Evolutionary conservation across 768 basidiomycete species (phyloP), one percentile per base, ranked within the genome.

Genomic region (Vararia minispora): DNA sequence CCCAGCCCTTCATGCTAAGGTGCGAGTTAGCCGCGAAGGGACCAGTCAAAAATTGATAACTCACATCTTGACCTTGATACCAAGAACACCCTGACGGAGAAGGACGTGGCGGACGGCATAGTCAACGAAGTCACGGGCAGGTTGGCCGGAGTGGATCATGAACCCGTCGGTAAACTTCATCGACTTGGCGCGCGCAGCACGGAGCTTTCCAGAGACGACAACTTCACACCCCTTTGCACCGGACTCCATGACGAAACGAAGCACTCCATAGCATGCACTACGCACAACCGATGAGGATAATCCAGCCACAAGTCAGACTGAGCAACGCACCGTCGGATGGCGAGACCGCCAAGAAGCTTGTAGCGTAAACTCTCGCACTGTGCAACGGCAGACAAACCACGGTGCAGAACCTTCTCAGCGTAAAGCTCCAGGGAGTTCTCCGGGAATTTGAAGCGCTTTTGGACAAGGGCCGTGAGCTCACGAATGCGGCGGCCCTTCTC

Each of bases 111-210:
- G 79, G 53, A 97, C 92, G 43, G 95, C 95, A 52, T 88, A 75
- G 69, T 98, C 94, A 46, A 99, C 91, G 54, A 92, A 99, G 60
- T 99, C 95, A 39, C 79, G 71, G 34, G 79, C 82, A 51, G 95
- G 95, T 68, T 99, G 95, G 77, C 92, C 92, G 47, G 94, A 95
- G 73, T 90, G 87, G 56, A 90, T 87, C 87, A 90, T 90, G 82
- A 97, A 97, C 39, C 95, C 95, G 56, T 99, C 95, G 58, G 92
- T 97, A 71, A 99, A 98, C 67, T 99, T 99, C 95, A 99, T 99
- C 14, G 90, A 87, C 69, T 99, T 99, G 56, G 95, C 95, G 74
- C 94, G 91, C 49, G 95, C 95, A 49, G 94, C 95, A 60, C 95
- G 90, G 58, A 99, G 89, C 66, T 99, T 99, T 59, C 95, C 95